Evolutionary conservation across 257 asterid genomes (phyloP).

Genomic region (Oldenlandia corymbosa): DNA sequence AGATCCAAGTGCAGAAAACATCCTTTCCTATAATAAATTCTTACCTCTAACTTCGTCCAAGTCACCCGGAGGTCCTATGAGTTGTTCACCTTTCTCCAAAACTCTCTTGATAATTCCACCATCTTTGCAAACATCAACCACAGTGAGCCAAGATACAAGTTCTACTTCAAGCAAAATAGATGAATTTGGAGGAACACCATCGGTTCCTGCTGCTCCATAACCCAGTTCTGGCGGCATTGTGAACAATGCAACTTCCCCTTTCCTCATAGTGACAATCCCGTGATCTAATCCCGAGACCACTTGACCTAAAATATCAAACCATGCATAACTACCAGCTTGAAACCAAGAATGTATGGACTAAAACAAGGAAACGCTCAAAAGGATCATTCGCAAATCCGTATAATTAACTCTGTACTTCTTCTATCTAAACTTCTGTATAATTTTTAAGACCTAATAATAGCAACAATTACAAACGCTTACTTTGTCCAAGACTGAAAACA

Average conservation of each 20-base stretch:
- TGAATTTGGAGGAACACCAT: slow-evolving; percentile 44
- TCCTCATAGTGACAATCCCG: slow-evolving; percentile 64
- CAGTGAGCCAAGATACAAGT: slow-evolving; percentile 61
- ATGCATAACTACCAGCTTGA: slow-evolving; percentile 5
- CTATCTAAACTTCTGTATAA: background rate
- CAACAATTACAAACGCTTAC: slow-evolving; percentile 27
- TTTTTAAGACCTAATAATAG: background rate
- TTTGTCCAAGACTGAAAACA: slow-evolving; percentile 52
- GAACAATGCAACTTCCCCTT: slow-evolving; percentile 57
- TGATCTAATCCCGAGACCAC: slow-evolving; percentile 39
- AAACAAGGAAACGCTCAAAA: background rate
- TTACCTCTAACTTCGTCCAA: slow-evolving; percentile 71
- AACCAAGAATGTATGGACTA: background rate
- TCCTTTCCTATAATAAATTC: background rate
- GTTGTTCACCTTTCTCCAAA: slow-evolving; percentile 44
- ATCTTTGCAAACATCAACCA: slow-evolving; percentile 64
- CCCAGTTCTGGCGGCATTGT: slow-evolving; percentile 45
- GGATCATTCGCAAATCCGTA: background rate
- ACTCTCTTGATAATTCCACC: slow-evolving; percentile 67
- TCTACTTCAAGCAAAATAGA: slow-evolving; percentile 51
- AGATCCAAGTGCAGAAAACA: background rate
- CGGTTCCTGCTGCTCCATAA: slow-evolving; percentile 30
- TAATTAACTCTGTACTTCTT: background rate
- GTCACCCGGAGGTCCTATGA: slow-evolving; percentile 60
- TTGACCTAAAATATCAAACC: slow-evolving; percentile 38